Evolutionary conservation across 805 yeast species (phyloP), one percentile per base, ranked within the genome.

Genomic region (Candida gorgasii): DNA sequence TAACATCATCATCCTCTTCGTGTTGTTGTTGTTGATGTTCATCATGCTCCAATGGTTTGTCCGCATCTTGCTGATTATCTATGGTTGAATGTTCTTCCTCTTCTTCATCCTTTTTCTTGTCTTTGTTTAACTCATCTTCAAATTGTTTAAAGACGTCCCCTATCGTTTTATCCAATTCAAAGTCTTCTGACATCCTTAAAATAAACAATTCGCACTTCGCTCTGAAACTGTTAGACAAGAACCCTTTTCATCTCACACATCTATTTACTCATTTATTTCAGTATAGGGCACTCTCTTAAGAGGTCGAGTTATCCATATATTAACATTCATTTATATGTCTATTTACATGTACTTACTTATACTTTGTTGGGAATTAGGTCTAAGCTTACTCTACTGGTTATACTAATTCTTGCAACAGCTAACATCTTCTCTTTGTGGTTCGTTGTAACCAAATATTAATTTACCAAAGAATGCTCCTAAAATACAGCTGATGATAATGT

Each of bases 381-480:
- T n/a, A n/a, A n/a, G n/a, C n/a, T n/a, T n/a, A n/a, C n/a, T n/a
- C n/a, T n/a, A n/a, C n/a, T n/a, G 16, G 11, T 9, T 7, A 13
- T 14, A 5, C 19, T 43, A 48, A 38, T 36, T 40, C 32, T 46
- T 49, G 20, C 52, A 49, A 34, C 52, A 49, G 18, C 37, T 33
- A 19, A 44, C 50, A 2, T 42, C 42, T 33, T 44, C 49, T 18
- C 40, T 39, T 28, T 68, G 50, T 2, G 75, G 68, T 45, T 78
- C 82, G 34, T 50, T 60, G 46, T 67, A 66, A 20, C 75, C 67
- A 63, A 82, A 78, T 19, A 81, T 42, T 24, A 80, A 54, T 57
- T 76, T 75, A 1, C 86, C 87, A 40, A 81, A 54, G 20, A 80
- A 60, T 1, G 83, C 84, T 6, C 86, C 87, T 26, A 82, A 57